These are phyloP conservation scores for Vitis riparia DNA, from an alignment of 164 flowering plant species.

Conservation along the genomic window DNA sequence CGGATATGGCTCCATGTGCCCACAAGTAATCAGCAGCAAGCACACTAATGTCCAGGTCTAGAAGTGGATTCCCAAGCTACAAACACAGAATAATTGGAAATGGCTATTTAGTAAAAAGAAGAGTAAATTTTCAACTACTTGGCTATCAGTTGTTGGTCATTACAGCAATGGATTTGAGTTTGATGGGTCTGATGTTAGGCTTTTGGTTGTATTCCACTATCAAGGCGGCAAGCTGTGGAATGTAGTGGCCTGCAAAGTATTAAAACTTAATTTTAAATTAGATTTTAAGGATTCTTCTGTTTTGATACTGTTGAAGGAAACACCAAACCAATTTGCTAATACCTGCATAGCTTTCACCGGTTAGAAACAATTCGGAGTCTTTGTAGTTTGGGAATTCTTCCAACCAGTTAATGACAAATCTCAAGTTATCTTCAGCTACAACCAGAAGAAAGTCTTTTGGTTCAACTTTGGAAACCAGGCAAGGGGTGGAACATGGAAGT, in stretches of 20 bases:
- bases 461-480: too few species aligned
- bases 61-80: conserved; percentile 48
- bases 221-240: conserved; percentile 49
- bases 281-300: too few species aligned
- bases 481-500: too few species aligned
- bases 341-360: conserved; percentile 58
- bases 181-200: conserved; percentile 30
- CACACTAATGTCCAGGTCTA: conserved; percentile 41
- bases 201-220: conserved; percentile 37
- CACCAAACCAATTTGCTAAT: not conserved
- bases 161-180: conserved; percentile 47
- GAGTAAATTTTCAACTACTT: too few species aligned
- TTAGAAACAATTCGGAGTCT: conserved; percentile 34
- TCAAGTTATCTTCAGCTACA: conserved; percentile 42
- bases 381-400: conserved; percentile 43
- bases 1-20: conserved; percentile 45
- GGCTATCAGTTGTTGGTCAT: not conserved
- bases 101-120: not conserved
- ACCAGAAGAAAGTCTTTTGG: not conserved
- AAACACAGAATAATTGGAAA: not conserved
- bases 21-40: conserved; percentile 30
- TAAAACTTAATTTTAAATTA: too few species aligned
- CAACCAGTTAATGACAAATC: conserved; percentile 39
- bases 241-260: conserved; percentile 36
- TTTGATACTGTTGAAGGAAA: too few species aligned